phyloP scores from a whole-genome alignment of 441 rosid species.

The Oxalis stricta region DNA sequence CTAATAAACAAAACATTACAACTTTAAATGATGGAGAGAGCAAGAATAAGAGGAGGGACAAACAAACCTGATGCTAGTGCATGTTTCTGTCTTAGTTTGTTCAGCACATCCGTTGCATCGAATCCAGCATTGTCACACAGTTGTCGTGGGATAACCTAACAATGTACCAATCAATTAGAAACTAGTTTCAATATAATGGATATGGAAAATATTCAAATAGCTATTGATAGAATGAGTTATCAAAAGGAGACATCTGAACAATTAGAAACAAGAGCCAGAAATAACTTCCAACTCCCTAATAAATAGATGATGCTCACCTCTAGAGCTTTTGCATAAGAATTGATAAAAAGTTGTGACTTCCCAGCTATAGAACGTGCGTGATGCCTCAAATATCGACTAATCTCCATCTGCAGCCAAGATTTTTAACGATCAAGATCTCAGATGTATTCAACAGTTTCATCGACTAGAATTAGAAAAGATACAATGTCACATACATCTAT shows the following conservation, averaged over 20 bases:
- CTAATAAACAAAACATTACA: not conserved
- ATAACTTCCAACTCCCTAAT: not conserved
- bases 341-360: conserved; percentile 87
- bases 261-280: too few relatives aligned
- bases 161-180: not conserved
- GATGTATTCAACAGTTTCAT: not conserved
- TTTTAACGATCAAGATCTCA: conserved; percentile 5
- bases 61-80: conserved; percentile 71
- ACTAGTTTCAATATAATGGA: not conserved
- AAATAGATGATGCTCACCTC: conserved; percentile 58
- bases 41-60: not conserved
- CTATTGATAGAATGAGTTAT: too few relatives aligned
- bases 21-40: too few relatives aligned
- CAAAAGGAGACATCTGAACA: too few relatives aligned
- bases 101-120: conserved; percentile 96
- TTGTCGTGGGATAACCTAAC: conserved; percentile 88
- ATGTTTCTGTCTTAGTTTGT: conserved; percentile 94
- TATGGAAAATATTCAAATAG: too few relatives aligned
- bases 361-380: conserved; percentile 95
- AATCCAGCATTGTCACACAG: conserved; percentile 99
- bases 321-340: conserved; percentile 94
- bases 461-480: not conserved
- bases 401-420: conserved; percentile 67
- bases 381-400: conserved; percentile 81
- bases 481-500: conserved; percentile 78